phyloP scores from a whole-genome alignment of 2,329 filamentous ascomycete genomes.

The Colletotrichum spaethianum region DNA sequence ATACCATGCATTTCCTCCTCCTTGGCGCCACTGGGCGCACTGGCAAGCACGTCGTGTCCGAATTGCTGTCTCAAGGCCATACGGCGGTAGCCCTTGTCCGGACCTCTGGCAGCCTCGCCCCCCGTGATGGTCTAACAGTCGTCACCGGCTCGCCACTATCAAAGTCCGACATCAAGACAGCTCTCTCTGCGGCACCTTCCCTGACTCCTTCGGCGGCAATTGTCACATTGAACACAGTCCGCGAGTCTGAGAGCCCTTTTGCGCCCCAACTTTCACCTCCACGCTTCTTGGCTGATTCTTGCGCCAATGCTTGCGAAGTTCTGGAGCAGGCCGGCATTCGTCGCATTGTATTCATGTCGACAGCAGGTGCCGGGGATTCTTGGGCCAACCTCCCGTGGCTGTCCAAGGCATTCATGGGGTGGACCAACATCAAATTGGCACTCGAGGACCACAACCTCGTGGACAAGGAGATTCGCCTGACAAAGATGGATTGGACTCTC shows the following conservation, averaged over 20 bases:
- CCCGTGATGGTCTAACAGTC: not conserved
- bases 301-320: slow-evolving; percentile 52
- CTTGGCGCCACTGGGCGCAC: slow-evolving; percentile 61
- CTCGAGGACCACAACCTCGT: slow-evolving; percentile 54
- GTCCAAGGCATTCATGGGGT: slow-evolving; percentile 53
- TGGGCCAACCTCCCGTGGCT: slow-evolving; percentile 53
- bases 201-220: slow-evolving; percentile 51
- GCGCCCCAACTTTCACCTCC: slow-evolving; percentile 55
- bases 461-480: slow-evolving; percentile 53
- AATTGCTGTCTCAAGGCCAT: slow-evolving; percentile 55
- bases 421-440: slow-evolving; percentile 57
- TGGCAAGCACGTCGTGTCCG: slow-evolving; percentile 57
- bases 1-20: slow-evolving; percentile 57
- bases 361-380: slow-evolving; percentile 56
- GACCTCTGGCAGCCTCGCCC: slow-evolving; percentile 37
- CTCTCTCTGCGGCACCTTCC: slow-evolving; percentile 36
- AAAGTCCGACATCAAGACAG: not conserved
- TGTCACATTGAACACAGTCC: slow-evolving; percentile 56
- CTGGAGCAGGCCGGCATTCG: slow-evolving; percentile 36
- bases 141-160: slow-evolving; percentile 12
- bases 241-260: slow-evolving; percentile 57
- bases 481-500: slow-evolving; percentile 54
- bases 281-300: slow-evolving; percentile 55
- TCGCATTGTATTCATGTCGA: slow-evolving; percentile 57
- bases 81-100: slow-evolving; percentile 57